Evolutionary conservation across 495 filamentous ascomycete species (phyloP), one percentile per base, ranked within the genome.

Genomic region (Penicillium antarcticum): DNA sequence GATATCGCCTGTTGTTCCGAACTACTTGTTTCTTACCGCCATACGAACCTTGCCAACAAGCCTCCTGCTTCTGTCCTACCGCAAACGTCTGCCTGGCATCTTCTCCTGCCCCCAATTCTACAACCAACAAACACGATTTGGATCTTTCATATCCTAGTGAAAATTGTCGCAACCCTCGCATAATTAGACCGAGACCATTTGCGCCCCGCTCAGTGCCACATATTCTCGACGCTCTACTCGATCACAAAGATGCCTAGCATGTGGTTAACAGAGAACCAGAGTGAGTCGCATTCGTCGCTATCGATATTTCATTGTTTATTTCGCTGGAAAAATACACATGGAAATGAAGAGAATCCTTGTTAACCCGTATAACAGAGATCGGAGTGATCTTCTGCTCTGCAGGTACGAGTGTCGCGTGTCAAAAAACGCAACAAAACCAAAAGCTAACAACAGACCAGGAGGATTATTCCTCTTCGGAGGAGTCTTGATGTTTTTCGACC

Each of bases 211-310:
- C 4, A 11, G 2, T 24, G 8, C 21, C 17, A 16, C 11, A 32
- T 17, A 49, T 13, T 13, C 4, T 14, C 38, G 23, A 12, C 18
- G 13, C 12, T 26, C 45, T 2, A 42, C 14, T 1, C 14, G 36
- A 36, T 10, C 32, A 35, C 45, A 35, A 65, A 59, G 42, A 77
- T 87, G 83, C 83, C 84, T 45, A 78, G 87, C 51, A 95, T 95
- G 87, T 98, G 94, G 94, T 78, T 98, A 53, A 88, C 91, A 57
- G 94, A 98, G 67, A 81, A 86, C 54, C 94, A 98, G 75, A 98
- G 94, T 97, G 78, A 62, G 86, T 75, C 48, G 57, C 52, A 46
- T 46, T 18, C 16, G 13, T 39, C 35, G 26, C 7, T 9, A 18
- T 21, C 24, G 2, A 43, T 19, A 17, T 18, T 17, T 12, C 12